Evolutionary conservation across 2,329 filamentous ascomycete genomes (phyloP), one percentile per base, ranked within the genome.

Genomic region (Lecanicillium sp.): DNA sequence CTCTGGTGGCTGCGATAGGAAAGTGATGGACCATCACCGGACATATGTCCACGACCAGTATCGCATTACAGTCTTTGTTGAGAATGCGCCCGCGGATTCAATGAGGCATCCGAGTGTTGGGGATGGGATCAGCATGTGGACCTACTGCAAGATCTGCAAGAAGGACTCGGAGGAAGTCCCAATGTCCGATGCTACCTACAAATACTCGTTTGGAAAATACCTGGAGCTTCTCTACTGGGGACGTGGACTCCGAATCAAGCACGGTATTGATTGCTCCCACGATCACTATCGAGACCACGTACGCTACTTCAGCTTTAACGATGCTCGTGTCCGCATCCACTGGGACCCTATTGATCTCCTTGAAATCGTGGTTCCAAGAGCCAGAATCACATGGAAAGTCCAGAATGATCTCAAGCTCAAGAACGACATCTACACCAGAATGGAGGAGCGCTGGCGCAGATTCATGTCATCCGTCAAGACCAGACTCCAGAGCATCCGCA

Each of bases 151-250:
- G 58, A 76, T 87, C 24, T 98, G 94, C 65, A 84, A 87, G 44
- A 88, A 88, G 55, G 90, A 97, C 62, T 95, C 91, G 0, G 87
- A 89, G 32, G 83, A 90, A 40, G 86, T 87, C 55, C 83, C 85
- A 26, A 96, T 98, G 89, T 96, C 91, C 1, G 83, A 90, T 49
- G 90, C 83, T 58, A 94, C 90, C 0, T 98, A 90, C 87, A 96
- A 94, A 63, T 98, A 98, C 64, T 98, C 93, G 0, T 95, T 98
- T 60, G 93, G 89, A 10, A 98, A 98, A 66, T 98, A 97, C 60
- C 74, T 98, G n/a, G 93, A 98, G 66, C 73, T 98, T 15, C 90
- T 90, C 2, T 97, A 97, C 65, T 98, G 91, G 90, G 91, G 90
- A 60, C 86, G 81, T 35, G 86, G 88, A 30, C 70, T 97, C 41